Conservation (phyloP, 257 asterid species). For the Penstemon davidsonii region DNA sequence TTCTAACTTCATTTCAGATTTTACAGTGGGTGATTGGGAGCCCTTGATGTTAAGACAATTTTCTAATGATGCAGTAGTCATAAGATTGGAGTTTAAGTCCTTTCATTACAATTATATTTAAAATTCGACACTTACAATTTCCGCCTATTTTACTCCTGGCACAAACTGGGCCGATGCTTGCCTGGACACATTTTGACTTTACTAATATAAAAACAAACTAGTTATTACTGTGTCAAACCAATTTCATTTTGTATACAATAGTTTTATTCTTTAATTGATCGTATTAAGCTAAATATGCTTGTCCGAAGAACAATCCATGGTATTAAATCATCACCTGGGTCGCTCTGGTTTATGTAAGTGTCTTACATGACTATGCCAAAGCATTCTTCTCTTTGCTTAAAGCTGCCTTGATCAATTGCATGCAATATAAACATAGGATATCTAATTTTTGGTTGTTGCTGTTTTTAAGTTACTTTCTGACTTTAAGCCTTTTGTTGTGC, state of each 20-base stretch:
- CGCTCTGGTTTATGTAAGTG: slow-evolving; percentile 9
- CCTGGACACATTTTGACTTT: background rate
- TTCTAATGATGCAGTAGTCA: background rate
- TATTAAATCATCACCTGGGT: slow-evolving; percentile 16
- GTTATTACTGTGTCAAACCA: slow-evolving; percentile 2
- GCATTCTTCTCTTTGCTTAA: slow-evolving; percentile 5
- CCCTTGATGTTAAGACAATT: background rate
- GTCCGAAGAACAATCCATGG: background rate
- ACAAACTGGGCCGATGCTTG: background rate
- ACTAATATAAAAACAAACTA: background rate
- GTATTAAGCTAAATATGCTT: slow-evolving; percentile 11
- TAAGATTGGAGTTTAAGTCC: background rate
- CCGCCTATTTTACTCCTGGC: background rate
- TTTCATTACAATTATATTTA: background rate
- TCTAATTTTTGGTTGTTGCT: background rate
- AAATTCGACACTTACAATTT: background rate
- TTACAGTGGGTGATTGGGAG: background rate
- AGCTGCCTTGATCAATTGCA: background rate
- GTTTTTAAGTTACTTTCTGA: background rate
- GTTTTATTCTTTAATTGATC: background rate
- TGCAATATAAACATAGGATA: background rate
- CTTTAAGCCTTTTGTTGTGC: slow-evolving; percentile 14
- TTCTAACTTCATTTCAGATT: background rate
- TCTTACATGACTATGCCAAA: slow-evolving; percentile 4
- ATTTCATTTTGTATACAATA: slow-evolving; percentile 8